Base-by-base conservation (phyloP, 768 basidiomycete genomes). In the Phanerodontia chrysosporium region DNA sequence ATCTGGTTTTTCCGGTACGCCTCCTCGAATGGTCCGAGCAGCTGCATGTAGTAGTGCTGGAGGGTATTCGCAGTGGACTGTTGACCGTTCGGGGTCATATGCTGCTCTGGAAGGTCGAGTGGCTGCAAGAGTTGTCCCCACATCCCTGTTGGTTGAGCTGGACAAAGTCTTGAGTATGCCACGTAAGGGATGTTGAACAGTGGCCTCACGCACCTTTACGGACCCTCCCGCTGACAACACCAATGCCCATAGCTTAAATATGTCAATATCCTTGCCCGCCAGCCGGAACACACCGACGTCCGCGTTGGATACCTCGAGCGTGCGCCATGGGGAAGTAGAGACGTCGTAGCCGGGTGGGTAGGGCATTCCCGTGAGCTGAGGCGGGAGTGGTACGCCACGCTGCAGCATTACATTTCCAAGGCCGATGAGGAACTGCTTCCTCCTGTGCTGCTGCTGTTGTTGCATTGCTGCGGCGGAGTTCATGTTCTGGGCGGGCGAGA, bases 21-120 rank as follows among this genome's bases (percentile, higher is more conserved):
- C 32, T 89, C 86, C 71, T 93, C 91, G 64, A 92, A 90, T 2
- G 89, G 87, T 39, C 75, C 74, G 24, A 92, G 74, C 58, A 93
- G 76, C 16, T 69, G 74, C 70, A 74, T 78, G 70, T 90, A 93
- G 67, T 84, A 80, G 51, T 82, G 77, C 24, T 76, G 78, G 52
- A 91, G 72, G 60, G 80, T 64, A 42, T 67, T 67, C n/a, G 83
- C 80, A 12, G 83, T 81, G 35, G 80, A 71, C 36, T 66, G 62
- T 25, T 76, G 75, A 35, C 82, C 81, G 22, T 63, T 57, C 8
- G 62, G 58, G 24, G 55, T 55, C 39, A 66, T 65, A 52, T 66
- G 65, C 8, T 67, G 63, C 45, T 74, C 72, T 22, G 73, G 73
- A 2, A 74, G 76, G 70, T 65, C 80, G 74, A 65, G 80, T 16